These are phyloP conservation scores for Alopecurus myosuroides DNA, from an alignment of 176 grass and related monocot species.

Conservation along the genomic window DNA sequence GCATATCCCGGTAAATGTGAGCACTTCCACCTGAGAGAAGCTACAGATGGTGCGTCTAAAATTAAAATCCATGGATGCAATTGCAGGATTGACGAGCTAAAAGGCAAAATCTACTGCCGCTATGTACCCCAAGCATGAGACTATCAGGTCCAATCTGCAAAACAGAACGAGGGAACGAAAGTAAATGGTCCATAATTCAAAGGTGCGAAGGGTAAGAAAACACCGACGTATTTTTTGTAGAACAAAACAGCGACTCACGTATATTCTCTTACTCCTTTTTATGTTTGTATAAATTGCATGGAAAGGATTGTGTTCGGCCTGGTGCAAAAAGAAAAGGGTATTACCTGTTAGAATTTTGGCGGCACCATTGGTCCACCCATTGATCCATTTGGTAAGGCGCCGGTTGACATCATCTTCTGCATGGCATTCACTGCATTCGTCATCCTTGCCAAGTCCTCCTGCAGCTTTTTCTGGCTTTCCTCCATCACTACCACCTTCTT, in stretches of 20 bases:
- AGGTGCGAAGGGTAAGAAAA: background rate
- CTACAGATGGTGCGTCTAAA: background rate
- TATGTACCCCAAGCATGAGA: background rate
- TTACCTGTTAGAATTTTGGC: slow-evolving; percentile 18
- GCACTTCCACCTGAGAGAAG: background rate
- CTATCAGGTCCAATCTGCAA: background rate
- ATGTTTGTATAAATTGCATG: background rate
- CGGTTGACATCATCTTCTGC: slow-evolving; percentile 13
- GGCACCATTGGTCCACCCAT: background rate
- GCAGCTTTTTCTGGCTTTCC: slow-evolving; percentile 42
- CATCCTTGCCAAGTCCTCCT: slow-evolving; percentile 31
- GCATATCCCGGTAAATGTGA: background rate
- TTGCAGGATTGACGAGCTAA: no score
- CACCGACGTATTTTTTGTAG: background rate
- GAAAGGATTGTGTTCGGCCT: background rate
- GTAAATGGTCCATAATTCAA: background rate
- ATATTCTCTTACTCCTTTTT: background rate
- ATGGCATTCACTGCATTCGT: slow-evolving; percentile 2
- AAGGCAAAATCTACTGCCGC: background rate
- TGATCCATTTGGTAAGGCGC: background rate
- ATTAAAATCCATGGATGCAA: background rate
- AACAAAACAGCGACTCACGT: background rate
- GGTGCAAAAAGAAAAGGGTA: background rate
- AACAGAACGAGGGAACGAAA: background rate
- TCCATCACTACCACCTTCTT: slow-evolving; percentile 50